Base-by-base conservation (phyloP, 805 yeast species). In the Candida patagonica region DNA sequence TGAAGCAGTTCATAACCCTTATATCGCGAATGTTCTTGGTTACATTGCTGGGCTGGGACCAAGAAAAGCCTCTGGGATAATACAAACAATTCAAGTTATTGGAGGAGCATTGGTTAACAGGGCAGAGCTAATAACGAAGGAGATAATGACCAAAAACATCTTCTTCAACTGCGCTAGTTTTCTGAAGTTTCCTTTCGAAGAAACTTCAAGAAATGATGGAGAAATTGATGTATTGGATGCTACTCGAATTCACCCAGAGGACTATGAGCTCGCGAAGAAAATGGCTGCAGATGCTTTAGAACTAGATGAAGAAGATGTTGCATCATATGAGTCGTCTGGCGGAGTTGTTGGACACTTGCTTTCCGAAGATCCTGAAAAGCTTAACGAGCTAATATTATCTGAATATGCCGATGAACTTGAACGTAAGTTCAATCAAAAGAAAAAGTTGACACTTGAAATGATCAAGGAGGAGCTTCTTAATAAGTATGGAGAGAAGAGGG, bases 211-310 rank as follows among this genome's bases (percentile, higher is more conserved):
- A 27, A 70, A 72, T 35, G 78, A 48, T 50, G 69, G 51, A 51
- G 70, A 59, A 55, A 58, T 80, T 26, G 96, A 89, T 54, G 68
- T 81, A 31, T 70, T 92, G 50, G 99, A 92, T 60, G 88, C 92
- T 37, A 92, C 98, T 0, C 75, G 98, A 64, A 87, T 92, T 35
- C 99, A 92, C 54, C 97, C 97, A 6, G 97, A 92, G 61, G 99
- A 92, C 63, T 92, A 92, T 59, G 95, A 85, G 48, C 70, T 92
- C 50, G 97, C 96, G 2, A 76, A 92, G 37, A 92, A 92, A 59
- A 92, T 92, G 88, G 97, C 96, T 6, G 92, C 95, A 1, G 98
- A 92, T 66, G 97, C 98, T 1, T 70, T 92, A 48, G 98, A 89
- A 57, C 72, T 88, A 48, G 96, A 87, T 52, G 98, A 94, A 53